Evolutionary conservation across 495 filamentous ascomycete genomes (phyloP).

Genomic region (Penicillium egyptiacum): DNA sequence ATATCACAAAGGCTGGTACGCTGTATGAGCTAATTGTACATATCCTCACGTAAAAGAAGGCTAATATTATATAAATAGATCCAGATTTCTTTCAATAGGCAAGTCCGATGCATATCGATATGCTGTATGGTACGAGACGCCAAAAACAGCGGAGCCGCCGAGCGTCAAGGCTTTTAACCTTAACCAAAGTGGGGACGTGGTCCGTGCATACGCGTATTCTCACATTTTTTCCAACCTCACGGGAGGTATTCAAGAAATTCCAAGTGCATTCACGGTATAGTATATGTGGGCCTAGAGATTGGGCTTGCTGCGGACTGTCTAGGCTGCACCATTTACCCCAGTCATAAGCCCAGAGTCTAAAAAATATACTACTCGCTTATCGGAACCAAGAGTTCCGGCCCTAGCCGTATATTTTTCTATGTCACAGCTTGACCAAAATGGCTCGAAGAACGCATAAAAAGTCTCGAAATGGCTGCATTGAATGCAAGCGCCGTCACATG

Average conservation of each 20-base stretch:
- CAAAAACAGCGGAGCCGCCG: not conserved
- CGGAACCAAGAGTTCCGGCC: constrained; percentile 2
- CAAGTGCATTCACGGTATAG: not conserved
- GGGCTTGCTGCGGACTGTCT: not conserved
- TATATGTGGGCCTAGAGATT: not conserved
- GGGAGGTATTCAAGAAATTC: not conserved
- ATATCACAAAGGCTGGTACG: not conserved
- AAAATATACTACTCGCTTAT: constrained; percentile 2
- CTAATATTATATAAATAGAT: not conserved
- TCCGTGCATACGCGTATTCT: constrained; percentile 20
- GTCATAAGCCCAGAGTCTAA: not conserved
- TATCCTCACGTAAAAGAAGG: no score
- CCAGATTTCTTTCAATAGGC: not conserved
- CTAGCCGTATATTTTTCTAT: not conserved
- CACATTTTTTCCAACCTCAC: not conserved
- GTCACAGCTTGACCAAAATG: constrained; percentile 22
- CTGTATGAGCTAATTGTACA: not conserved
- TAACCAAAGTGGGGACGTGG: constrained; percentile 4
- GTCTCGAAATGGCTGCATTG: constrained; percentile 38
- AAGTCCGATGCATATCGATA: not conserved
- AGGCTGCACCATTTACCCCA: not conserved
- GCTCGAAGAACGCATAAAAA: constrained; percentile 38
- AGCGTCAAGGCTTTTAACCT: not conserved
- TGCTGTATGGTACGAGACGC: not conserved
- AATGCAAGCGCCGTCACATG: constrained; percentile 42